A percentile compares a stretch with the other conserved stretches of the same genome.
Conservation (phyloP, 495 filamentous ascomycete genomes). For the Annulohypoxylon stygium region DNA sequence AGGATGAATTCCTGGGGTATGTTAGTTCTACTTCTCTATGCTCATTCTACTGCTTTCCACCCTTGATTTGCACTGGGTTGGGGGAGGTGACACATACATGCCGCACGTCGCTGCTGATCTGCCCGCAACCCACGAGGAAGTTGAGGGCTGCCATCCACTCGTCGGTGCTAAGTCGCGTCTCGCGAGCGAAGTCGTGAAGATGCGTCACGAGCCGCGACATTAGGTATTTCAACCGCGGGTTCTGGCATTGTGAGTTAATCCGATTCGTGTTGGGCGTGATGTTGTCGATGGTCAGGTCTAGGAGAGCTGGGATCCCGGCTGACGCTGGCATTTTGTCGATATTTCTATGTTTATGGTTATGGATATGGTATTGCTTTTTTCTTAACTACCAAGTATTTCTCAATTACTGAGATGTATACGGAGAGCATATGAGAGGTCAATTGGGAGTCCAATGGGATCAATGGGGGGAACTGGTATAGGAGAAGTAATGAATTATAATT, state of each 20-base stretch:
- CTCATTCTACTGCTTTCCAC: neutral
- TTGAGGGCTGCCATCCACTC: slow-evolving; percentile 83
- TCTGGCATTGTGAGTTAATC: slow-evolving; percentile 77
- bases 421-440: neutral
- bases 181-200: slow-evolving; percentile 85
- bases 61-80: too few relatives aligned
- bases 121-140: slow-evolving; percentile 79
- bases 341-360: neutral
- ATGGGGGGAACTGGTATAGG: neutral
- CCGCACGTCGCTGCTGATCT: slow-evolving; percentile 78
- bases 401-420: neutral
- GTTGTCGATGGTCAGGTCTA: slow-evolving; percentile 83
- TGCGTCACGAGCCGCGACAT: slow-evolving; percentile 81
- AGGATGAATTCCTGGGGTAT: slow-evolving; percentile 85
- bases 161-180: slow-evolving; percentile 79
- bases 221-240: slow-evolving; percentile 77
- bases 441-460: neutral
- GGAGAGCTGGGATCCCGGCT: slow-evolving; percentile 58
- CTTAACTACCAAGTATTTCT: neutral
- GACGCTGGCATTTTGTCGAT: slow-evolving; percentile 27
- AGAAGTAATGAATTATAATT: neutral
- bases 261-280: slow-evolving; percentile 82
- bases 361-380: neutral
- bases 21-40: too few relatives aligned
- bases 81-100: slow-evolving; percentile 61